Evolutionary conservation across 257 asterid genomes (phyloP).

Genomic region (Voacanga thouarsii): DNA sequence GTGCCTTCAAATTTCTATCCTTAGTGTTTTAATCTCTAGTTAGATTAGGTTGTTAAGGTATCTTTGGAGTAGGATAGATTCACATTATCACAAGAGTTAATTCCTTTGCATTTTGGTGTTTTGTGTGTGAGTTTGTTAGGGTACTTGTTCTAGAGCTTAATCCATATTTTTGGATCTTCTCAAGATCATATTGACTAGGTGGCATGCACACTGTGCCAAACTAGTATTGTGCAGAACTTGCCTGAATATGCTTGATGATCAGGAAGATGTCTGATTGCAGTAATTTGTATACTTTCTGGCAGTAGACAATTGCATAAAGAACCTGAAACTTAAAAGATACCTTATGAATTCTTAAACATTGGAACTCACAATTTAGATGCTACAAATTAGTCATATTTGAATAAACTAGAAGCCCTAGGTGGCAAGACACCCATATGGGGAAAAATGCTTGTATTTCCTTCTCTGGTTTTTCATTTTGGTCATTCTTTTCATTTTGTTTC

Average conservation of each 20-base stretch:
- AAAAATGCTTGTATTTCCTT: background rate
- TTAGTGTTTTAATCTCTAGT: too few species aligned
- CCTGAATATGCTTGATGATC: slow-evolving; percentile 64
- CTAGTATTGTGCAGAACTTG: slow-evolving; percentile 23
- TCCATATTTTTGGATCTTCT: too few species aligned
- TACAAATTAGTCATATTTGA: background rate
- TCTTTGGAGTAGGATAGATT: too few species aligned
- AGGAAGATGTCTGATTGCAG: slow-evolving; percentile 57
- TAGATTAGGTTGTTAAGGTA: too few species aligned
- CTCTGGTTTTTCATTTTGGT: too few species aligned
- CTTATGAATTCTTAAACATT: background rate
- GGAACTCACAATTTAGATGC: background rate
- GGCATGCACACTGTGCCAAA: background rate
- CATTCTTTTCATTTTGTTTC: too few species aligned
- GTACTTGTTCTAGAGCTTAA: too few species aligned
- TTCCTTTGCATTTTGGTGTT: too few species aligned
- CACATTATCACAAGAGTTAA: too few species aligned
- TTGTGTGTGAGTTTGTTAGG: too few species aligned
- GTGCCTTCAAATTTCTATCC: too few species aligned
- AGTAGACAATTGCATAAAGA: slow-evolving; percentile 84
- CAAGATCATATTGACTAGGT: too few species aligned
- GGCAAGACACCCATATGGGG: background rate
- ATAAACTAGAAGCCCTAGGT: background rate
- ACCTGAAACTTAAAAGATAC: slow-evolving; percentile 47
- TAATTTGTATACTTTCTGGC: slow-evolving; percentile 73